Base-by-base conservation (phyloP, 2,329 filamentous ascomycete genomes). In the Claviceps spartinae region DNA sequence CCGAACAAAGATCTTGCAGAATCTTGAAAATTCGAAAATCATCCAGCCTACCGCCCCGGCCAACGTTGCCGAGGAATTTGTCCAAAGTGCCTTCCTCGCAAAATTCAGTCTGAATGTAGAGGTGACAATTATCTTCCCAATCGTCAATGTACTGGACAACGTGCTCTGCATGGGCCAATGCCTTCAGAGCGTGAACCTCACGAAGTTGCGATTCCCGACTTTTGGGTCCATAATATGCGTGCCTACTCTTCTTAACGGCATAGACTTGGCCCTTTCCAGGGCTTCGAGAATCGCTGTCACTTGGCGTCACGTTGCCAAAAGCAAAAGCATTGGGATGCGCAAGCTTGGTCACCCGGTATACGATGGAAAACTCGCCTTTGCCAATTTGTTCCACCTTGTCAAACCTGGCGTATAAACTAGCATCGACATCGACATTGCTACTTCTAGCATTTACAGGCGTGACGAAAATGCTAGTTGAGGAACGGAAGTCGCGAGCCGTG, bases 11-110 rank as follows among this genome's bases (percentile, higher is more conserved):
- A 66, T 98, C 93, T 43, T 95, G 78, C 60, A 97, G 72, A 53
- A 97, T 91, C 72, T 98, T 98, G 88, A 93, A 98, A 67, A 97
- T 96, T 55, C 93, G 81, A 70, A 98, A 98, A 66, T 97, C 93
- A 67, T 98, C 93, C 58, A 98, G 71, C 59, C 91, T 81, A 47
- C 88, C 90, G 64, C 86, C 88, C 55, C 84, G 77, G 24, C 93
- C 93, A 54, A 88, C 81, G 53, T 85, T 80, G n/a, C 81, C 78
- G 34, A 98, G 75, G 64, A 97, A 98, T 16, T 82, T 77, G 64
- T 94, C 86, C 44, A 98, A 72, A 55, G 88, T 95, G 16, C 93
- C 93, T 64, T 95, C 88, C 65, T 96, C 90, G 62, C 93, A 98
- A 64, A 84, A 97, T 63, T 98, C 93, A 0, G 91, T 97, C 71